Evolutionary conservation across 1,139 yeast genomes (phyloP), one percentile per base, ranked within the genome.

Genomic region (Arxiozyma heterogenica): DNA sequence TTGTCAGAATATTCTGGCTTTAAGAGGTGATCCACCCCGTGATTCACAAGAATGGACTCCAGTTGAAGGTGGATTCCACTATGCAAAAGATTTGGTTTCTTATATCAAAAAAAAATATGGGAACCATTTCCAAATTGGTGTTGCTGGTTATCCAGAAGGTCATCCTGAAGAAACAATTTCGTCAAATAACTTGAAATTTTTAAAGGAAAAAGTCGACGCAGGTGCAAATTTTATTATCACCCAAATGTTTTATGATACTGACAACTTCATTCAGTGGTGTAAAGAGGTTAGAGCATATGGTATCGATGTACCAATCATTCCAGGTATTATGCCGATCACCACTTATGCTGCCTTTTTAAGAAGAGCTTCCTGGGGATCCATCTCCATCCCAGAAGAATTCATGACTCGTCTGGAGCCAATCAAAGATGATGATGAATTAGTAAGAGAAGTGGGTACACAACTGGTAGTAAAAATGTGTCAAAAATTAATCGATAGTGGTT

Each of bases 271-370:
- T 56, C 62, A 71, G 34, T 93, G 98, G 98, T 90, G 95, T 64
- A 70, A 75, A 27, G 73, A 76, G 59, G 79, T 94, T 57, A 79
- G 94, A 60, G 81, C 77, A 41, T 76, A 77, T 39, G 98, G 96
- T n/a, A 79, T 93, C 59, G 76, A 76, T 49, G 82, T 87, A 54
- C 98, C 98, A 44, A 87, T 93, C 61, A 86, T 93, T 58, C 98
- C 98, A 1, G 98, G 98, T 27, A 90, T 93, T 70, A 93, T 93
- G 98, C 98, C 98, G 23, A 91, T 93, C 58, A 84, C 96, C 21
- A 89, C 97, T 11, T 91, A 91, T 72, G 88, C 95, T 42, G 83
- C 96, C 4, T 93, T 93, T 67, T 72, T 89, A 60, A 84, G 98
- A 73, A 82, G 98, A 66, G 96, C 97, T 18, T 84, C 82, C 56